Evolutionary conservation across 2,329 filamentous ascomycete species (phyloP), one percentile per base, ranked within the genome.

Genomic region (Epicoccum nigrum): DNA sequence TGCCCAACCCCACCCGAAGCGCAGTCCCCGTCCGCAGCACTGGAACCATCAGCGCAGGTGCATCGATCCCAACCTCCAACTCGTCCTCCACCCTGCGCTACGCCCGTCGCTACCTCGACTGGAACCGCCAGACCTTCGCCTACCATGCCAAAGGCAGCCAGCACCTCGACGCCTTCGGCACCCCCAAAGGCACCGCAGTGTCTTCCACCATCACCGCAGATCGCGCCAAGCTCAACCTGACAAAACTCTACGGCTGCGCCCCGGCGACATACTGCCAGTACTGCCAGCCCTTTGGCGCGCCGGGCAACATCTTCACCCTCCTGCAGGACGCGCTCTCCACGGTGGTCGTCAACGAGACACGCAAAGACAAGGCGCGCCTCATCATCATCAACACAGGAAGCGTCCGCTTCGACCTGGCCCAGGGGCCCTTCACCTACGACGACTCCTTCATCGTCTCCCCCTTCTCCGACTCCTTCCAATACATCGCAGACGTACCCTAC

Each of bases 61-160:
- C 72, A 8, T 74, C 69, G 1, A 69, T 77, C 6, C 64, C 68
- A 0, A 63, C 54, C 1, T 72, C 70, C n/a, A 67, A 60, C 7
- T 65, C 61, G 9, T 57, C 63, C 1, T 70, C 70, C n/a, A 50
- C 73, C 30, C 32, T 70, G n/a, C 55, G 59, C 70, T 86, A 82
- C 62, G 80, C 81, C 3, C 81, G 86, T 7, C 79, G 85, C 19
- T 88, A 87, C 62, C 76, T 89, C 8, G 86, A 89, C 71, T 88
- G 84, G 81, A 88, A 88, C 67, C 79, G 84, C 4, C 74, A 79
- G n/a, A 86, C 84, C 0, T 87, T 88, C 60, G 77, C 81, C 51
- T 87, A 84, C 63, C 86, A 88, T 64, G 79, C 84, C 3, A 69
- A 74, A n/a, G 77, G 76, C 32, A 79, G 77, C 37, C 77, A 81